These are phyloP conservation scores for Apostasia ramifera DNA, from an alignment of 106 monocot genomes.

Conservation along the genomic window DNA sequence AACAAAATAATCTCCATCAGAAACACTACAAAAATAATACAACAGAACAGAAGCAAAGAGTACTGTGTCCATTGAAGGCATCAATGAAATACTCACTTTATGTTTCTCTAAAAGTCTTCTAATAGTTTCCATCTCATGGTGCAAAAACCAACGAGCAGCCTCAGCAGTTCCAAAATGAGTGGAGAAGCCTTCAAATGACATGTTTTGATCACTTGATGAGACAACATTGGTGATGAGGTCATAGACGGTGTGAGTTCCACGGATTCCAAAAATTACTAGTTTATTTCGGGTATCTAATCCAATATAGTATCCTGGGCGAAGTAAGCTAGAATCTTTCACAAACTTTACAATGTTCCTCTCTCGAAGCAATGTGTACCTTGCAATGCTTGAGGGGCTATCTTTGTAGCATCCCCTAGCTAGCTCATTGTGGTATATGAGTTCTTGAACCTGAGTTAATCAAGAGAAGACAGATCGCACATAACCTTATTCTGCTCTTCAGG, in stretches of 20 bases:
- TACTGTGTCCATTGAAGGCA: background rate
- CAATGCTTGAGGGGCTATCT: constrained; percentile 53
- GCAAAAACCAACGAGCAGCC: constrained; percentile 85
- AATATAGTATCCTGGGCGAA: constrained; percentile 94
- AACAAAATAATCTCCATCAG: too few species aligned
- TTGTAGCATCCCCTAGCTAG: constrained; percentile 90
- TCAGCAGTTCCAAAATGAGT: constrained; percentile 94
- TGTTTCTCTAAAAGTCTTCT: constrained; percentile 72
- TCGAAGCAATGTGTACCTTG: constrained; percentile 83
- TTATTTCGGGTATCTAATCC: constrained; percentile 74
- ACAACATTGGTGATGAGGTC: constrained; percentile 89
- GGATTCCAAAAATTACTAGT: constrained; percentile 83
- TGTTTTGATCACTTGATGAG: constrained; percentile 60
- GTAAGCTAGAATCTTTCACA: constrained; percentile 80
- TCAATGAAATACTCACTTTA: constrained; percentile 29
- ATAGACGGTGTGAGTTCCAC: constrained; percentile 92
- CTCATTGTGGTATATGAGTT: constrained; percentile 86
- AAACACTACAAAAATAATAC: too few species aligned
- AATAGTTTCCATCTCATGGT: constrained; percentile 65
- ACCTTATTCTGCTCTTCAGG: background rate
- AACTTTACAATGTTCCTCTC: constrained; percentile 88
- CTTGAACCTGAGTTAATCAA: constrained; percentile 52
- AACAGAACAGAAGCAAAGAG: too few species aligned
- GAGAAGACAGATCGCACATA: background rate
- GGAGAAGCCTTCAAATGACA: constrained; percentile 72